phyloP scores from a whole-genome alignment of 495 filamentous ascomycete genomes.

The Daldinia childiae region DNA sequence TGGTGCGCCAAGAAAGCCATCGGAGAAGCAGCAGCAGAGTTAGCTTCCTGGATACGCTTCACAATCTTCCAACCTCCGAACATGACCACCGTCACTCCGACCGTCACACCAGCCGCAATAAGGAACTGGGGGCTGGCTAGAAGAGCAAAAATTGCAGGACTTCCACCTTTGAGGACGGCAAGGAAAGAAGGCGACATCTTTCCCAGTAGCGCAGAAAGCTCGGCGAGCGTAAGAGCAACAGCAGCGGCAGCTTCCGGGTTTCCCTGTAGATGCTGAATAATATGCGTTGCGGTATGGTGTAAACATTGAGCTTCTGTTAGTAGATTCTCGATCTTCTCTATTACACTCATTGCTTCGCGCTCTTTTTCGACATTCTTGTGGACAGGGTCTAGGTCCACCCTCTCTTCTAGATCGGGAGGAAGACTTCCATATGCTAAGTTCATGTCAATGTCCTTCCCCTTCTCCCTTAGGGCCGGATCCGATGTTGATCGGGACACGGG shows the following conservation, averaged over 20 bases:
- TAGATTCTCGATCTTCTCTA: conserved; percentile 73
- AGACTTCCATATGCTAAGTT: conserved; percentile 84
- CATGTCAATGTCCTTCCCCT: conserved; percentile 78
- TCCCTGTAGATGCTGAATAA: conserved; percentile 86
- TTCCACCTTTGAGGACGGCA: conserved; percentile 74
- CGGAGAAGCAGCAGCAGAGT: conserved; percentile 62
- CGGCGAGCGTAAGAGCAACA: conserved; percentile 90
- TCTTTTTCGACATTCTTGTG: conserved; percentile 44
- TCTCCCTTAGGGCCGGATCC: conserved; percentile 50
- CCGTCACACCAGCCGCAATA: conserved; percentile 87
- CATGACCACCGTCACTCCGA: conserved; percentile 91
- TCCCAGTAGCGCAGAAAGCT: conserved; percentile 80
- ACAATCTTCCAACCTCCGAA: conserved; percentile 97
- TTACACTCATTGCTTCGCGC: conserved; percentile 69
- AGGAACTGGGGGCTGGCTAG: conserved; percentile 90
- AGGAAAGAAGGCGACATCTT: conserved; percentile 89
- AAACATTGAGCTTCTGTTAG: conserved; percentile 88
- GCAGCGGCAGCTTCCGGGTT: conserved; percentile 95
- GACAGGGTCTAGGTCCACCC: conserved; percentile 55
- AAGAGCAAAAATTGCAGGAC: conserved; percentile 87
- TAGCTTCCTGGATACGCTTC: conserved; percentile 72
- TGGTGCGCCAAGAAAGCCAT: conserved; percentile 44
- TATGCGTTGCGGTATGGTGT: conserved; percentile 82
- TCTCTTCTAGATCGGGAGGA: conserved; percentile 61
- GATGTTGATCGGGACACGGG: conserved; percentile 53